A percentile compares a stretch with the other conserved stretches of the same genome.
Evolutionary conservation across 306 rosid genomes (phyloP).

Genomic region (Abrus pulchellus): DNA sequence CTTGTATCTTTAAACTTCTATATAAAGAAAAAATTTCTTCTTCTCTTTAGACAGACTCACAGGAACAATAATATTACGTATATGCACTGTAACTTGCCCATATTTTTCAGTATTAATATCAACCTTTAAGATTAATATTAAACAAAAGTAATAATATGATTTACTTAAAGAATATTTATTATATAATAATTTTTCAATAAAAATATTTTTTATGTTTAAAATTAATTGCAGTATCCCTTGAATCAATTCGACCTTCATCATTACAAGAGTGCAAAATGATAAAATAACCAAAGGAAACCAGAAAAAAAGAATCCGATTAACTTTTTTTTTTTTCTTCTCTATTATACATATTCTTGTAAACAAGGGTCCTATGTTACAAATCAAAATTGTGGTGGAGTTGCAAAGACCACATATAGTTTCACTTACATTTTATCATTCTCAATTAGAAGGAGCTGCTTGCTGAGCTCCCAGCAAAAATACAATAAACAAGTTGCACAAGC

Average conservation of each 20-base stretch:
- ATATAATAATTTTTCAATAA: no score
- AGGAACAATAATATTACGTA: background rate
- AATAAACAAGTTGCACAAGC: conserved; percentile 65
- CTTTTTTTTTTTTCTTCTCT: conserved; percentile 52
- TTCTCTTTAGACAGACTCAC: no score
- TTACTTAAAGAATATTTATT: no score
- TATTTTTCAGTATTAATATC: background rate
- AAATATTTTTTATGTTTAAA: no score
- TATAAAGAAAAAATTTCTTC: no score
- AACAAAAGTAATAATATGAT: no score
- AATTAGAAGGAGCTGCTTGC: conserved; percentile 64
- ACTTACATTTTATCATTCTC: conserved; percentile 61
- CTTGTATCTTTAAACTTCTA: no score
- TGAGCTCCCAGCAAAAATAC: conserved; percentile 60
- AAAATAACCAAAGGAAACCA: conserved; percentile 30
- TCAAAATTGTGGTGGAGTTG: conserved; percentile 91
- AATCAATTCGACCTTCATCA: background rate
- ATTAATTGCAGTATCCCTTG: background rate
- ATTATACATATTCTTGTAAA: conserved; percentile 76
- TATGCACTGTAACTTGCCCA: background rate
- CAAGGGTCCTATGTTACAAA: conserved; percentile 84
- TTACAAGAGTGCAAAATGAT: conserved; percentile 3
- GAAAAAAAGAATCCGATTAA: conserved; percentile 61
- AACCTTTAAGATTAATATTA: no score
- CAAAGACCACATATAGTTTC: conserved; percentile 77